These are phyloP conservation scores for Saccharomycodes ludwigii DNA, from an alignment of 805 yeast species.

Conservation along the genomic window DNA sequence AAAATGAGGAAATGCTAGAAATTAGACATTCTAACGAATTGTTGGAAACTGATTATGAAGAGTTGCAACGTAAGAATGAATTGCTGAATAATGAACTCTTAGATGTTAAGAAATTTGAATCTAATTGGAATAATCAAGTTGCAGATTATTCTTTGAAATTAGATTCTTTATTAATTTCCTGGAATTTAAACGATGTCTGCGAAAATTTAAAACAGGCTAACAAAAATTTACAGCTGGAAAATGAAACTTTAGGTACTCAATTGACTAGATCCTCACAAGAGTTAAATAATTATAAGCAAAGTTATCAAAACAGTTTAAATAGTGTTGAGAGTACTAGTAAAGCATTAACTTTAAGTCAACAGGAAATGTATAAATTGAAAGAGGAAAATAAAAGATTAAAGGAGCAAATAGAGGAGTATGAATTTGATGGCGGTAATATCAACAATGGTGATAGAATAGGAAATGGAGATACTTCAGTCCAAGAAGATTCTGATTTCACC, in stretches of 20 bases:
- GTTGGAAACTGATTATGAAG: conserved; percentile 31
- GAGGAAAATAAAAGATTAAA: conserved; percentile 41
- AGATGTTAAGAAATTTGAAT: conserved; percentile 22
- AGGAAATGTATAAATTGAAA: conserved; percentile 52
- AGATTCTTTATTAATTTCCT: conserved; percentile 17
- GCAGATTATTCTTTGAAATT: conserved; percentile 19
- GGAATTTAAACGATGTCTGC: conserved; percentile 13
- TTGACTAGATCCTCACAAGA: too few species aligned
- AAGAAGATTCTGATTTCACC: conserved; percentile 16
- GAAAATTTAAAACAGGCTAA: too few species aligned
- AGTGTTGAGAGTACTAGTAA: conserved; percentile 63
- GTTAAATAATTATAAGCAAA: conserved; percentile 40
- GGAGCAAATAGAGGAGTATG: conserved; percentile 59
- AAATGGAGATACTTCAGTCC: conserved; percentile 8
- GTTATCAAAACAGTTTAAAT: conserved; percentile 59
- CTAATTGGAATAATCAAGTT: conserved; percentile 20
- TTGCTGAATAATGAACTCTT: too few species aligned
- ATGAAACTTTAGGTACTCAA: too few species aligned
- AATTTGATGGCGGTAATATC: conserved; percentile 29
- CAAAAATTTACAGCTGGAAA: too few species aligned
- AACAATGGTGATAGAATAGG: conserved; percentile 16
- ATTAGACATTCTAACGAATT: too few species aligned
- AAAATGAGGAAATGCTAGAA: too few species aligned
- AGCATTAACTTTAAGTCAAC: conserved; percentile 64
- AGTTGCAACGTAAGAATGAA: conserved; percentile 30